phyloP scores from a whole-genome alignment of 768 basidiomycete species.

The Boletus patriciae region DNA sequence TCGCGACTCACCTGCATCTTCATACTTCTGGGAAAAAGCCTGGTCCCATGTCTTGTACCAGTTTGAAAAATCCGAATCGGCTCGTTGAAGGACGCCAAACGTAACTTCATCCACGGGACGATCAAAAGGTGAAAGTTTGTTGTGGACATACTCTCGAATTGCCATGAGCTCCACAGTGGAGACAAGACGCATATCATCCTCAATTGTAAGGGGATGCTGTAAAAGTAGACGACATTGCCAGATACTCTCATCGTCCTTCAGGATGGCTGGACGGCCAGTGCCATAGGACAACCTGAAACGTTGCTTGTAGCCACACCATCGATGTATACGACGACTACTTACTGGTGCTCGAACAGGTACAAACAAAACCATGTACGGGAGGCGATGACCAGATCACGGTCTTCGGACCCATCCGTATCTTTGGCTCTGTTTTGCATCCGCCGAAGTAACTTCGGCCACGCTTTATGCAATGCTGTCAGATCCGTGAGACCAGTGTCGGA shows the following conservation, averaged over 20 bases:
- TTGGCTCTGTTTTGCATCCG: constrained; percentile 71
- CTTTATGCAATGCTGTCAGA: constrained; percentile 77
- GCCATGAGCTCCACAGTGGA: constrained; percentile 93
- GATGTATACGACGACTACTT: constrained; percentile 30
- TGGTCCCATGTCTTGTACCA: constrained; percentile 86
- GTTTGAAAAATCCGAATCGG: constrained; percentile 72
- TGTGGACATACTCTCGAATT: constrained; percentile 82
- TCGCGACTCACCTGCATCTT: constrained; percentile 63
- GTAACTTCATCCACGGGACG: constrained; percentile 73
- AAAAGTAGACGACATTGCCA: constrained; percentile 75
- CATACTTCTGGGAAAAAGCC: constrained; percentile 77
- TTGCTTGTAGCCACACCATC: neutral
- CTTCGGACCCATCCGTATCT: constrained; percentile 49
- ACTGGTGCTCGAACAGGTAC: constrained; percentile 95
- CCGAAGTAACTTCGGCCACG: constrained; percentile 79
- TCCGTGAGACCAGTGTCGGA: constrained; percentile 6
- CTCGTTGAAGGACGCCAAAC: constrained; percentile 67
- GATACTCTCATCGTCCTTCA: constrained; percentile 92
- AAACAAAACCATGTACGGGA: constrained; percentile 92
- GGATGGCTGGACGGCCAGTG: constrained; percentile 87
- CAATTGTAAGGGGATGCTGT: constrained; percentile 84
- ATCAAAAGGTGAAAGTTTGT: constrained; percentile 78
- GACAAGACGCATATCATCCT: constrained; percentile 93
- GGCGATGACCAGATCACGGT: constrained; percentile 77
- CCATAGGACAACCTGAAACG: constrained; percentile 84